Evolutionary conservation across 768 basidiomycete species (phyloP).

Genomic region (Pholiota microspora): DNA sequence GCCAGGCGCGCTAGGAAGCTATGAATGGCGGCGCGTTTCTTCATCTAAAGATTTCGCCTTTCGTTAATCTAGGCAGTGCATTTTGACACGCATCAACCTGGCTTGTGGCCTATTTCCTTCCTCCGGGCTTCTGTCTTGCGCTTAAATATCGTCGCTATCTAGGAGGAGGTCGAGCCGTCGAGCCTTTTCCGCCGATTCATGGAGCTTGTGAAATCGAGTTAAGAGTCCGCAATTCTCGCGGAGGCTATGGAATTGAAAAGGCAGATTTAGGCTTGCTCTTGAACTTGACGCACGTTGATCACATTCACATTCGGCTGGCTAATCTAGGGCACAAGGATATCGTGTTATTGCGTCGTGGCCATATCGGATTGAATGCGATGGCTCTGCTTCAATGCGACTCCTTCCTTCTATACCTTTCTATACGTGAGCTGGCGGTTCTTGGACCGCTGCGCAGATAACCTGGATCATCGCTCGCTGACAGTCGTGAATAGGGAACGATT

Average conservation of each 20-base stretch:
- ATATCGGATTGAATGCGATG: neutral
- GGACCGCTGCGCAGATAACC: neutral
- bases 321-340: neutral
- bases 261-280: neutral
- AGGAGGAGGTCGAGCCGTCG: too few relatives aligned
- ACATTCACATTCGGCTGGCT: neutral
- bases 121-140: neutral
- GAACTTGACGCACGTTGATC: neutral
- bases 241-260: neutral
- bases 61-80: too few relatives aligned
- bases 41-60: neutral
- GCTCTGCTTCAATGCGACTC: neutral
- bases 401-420: too few relatives aligned
- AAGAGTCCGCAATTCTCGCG: neutral
- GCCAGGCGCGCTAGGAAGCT: neutral
- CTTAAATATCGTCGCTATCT: neutral
- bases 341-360: neutral
- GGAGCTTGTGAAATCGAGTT: too few relatives aligned
- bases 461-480: neutral
- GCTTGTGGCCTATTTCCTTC: neutral
- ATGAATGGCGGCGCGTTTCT: neutral
- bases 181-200: too few relatives aligned
- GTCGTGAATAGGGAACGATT: too few relatives aligned
- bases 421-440: neutral
- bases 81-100: too few relatives aligned